Evolutionary conservation across 1,284 basidiomycete species (phyloP).

Genomic region (Takashimella tepidaria): DNA sequence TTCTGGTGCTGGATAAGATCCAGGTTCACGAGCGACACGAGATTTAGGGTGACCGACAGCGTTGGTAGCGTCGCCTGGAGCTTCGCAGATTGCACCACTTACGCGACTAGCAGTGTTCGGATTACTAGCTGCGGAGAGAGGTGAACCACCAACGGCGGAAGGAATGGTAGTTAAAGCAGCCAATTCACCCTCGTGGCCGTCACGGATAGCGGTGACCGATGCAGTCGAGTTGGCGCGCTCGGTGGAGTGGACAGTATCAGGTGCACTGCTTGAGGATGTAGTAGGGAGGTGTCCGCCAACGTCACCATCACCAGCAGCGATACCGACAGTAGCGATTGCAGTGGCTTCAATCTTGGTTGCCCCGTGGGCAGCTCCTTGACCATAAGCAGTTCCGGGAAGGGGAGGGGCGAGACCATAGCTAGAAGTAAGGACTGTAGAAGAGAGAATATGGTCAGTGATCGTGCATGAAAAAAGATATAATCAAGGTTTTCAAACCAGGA

Average conservation of each 20-base stretch:
- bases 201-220: slow-evolving; percentile 41
- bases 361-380: slow-evolving; percentile 24
- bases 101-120: background rate
- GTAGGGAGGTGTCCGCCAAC: no score
- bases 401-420: slow-evolving; percentile 22
- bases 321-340: slow-evolving; percentile 2
- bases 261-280: background rate
- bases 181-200: slow-evolving; percentile 35
- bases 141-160: background rate
- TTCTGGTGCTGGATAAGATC: slow-evolving; percentile 23
- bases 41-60: background rate
- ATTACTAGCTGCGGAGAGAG: background rate
- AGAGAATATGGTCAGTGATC: no score
- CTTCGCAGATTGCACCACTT: no score
- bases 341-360: slow-evolving; percentile 15
- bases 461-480: background rate
- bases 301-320: slow-evolving; percentile 4
- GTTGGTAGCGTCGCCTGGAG: background rate
- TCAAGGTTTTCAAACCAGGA: background rate
- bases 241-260: slow-evolving; percentile 16
- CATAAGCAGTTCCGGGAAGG: slow-evolving; percentile 28
- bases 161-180: background rate
- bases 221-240: slow-evolving; percentile 34
- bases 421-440: background rate
- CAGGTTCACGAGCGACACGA: slow-evolving; percentile 9